A percentile compares a stretch with the other conserved stretches of the same genome.
Evolutionary conservation across 148 eudicot genomes (phyloP).

Genomic region (Cornus kousa): DNA sequence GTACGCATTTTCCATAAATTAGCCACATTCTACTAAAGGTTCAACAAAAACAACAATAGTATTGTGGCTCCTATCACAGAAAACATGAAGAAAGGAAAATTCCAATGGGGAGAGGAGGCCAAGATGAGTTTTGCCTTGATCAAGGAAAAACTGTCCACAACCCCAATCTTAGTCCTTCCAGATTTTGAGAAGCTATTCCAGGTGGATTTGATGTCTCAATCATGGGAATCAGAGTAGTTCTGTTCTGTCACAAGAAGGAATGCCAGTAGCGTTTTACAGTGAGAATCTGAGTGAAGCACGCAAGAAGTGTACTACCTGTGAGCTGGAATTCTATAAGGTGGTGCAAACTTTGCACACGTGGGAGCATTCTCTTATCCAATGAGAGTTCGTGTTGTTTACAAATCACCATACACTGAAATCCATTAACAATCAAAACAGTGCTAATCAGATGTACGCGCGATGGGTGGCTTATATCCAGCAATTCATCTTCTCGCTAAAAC

Average conservation of each 20-base stretch:
- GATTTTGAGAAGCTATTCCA: neutral
- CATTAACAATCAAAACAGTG: neutral
- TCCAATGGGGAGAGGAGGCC: too few species aligned
- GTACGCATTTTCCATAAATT: too few species aligned
- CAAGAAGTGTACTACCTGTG: neutral
- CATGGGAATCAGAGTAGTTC: neutral
- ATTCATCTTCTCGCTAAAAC: neutral
- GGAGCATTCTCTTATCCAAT: neutral
- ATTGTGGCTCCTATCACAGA: neutral
- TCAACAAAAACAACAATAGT: neutral
- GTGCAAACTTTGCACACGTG: neutral
- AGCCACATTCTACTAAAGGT: neutral
- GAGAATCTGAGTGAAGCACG: too few species aligned
- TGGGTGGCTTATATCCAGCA: neutral
- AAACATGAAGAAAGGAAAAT: neutral
- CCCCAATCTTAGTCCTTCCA: neutral
- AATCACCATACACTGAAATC: neutral
- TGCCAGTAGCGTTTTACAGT: too few species aligned
- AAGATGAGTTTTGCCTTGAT: too few species aligned
- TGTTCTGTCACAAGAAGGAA: too few species aligned
- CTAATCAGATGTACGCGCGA: neutral
- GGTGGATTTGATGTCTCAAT: neutral
- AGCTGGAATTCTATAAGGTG: neutral
- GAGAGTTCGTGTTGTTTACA: slow-evolving; percentile 5
- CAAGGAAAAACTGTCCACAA: neutral